phyloP scores from a whole-genome alignment of 805 yeast species.

The Brettanomyces anomalus region DNA sequence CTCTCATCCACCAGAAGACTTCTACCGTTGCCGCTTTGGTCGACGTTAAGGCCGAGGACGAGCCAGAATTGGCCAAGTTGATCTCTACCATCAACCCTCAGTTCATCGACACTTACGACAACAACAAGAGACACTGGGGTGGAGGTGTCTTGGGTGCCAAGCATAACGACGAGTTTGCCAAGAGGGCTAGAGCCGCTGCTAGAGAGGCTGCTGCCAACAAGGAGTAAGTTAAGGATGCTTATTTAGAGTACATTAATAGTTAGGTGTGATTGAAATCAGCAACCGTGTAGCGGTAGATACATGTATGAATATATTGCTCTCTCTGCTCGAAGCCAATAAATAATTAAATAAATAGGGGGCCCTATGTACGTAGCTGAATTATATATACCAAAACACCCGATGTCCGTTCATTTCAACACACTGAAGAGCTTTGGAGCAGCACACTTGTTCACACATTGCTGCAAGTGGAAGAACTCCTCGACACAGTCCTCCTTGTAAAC shows the following conservation, averaged over 20 bases:
- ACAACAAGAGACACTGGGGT: slow-evolving; percentile 98
- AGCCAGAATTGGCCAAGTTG: slow-evolving; percentile 87
- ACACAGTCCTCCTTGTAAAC: slow-evolving; percentile 94
- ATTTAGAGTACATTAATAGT: no score
- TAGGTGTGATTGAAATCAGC: no score
- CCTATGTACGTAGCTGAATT: background rate
- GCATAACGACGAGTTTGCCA: slow-evolving; percentile 78
- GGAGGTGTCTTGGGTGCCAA: slow-evolving; percentile 98
- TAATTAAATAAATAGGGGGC: no score
- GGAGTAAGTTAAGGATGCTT: slow-evolving; percentile 1
- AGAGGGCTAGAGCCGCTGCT: slow-evolving; percentile 48
- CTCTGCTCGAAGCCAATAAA: no score
- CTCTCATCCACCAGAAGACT: slow-evolving; percentile 95
- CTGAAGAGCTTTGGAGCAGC: slow-evolving; percentile 84
- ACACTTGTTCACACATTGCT: slow-evolving; percentile 87
- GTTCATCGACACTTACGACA: slow-evolving; percentile 92
- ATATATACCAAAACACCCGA: background rate
- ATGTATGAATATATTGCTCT: no score
- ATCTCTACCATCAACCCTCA: slow-evolving; percentile 89
- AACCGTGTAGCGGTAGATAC: no score
- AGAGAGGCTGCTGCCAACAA: slow-evolving; percentile 46
- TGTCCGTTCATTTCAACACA: slow-evolving; percentile 64
- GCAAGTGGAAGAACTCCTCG: slow-evolving; percentile 95
- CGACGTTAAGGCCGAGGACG: slow-evolving; percentile 91
- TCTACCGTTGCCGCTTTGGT: slow-evolving; percentile 96